Conservation (phyloP, 768 basidiomycete species). For the Porphyrellus cyaneotinctus region DNA sequence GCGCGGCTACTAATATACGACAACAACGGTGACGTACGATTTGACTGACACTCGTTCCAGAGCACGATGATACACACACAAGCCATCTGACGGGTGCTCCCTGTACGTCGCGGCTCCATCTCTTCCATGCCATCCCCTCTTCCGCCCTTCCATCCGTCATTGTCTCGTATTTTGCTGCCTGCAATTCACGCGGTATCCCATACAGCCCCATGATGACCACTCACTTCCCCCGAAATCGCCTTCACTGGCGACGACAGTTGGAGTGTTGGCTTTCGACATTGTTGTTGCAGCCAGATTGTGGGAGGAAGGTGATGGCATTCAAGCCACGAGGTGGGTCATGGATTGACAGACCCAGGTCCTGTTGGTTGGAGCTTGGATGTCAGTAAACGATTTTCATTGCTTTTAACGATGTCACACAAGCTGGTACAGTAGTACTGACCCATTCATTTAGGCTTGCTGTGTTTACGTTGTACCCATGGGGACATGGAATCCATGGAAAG, state of each 20-base stretch:
- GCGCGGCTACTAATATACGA: too few relatives aligned
- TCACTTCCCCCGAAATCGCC: slow-evolving; percentile 67
- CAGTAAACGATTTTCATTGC: neutral
- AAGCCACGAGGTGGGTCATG: slow-evolving; percentile 63
- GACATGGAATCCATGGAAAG: too few relatives aligned
- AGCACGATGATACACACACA: slow-evolving; percentile 61
- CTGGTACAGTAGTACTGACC: too few relatives aligned
- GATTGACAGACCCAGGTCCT: too few relatives aligned
- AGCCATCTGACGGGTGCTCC: slow-evolving; percentile 47
- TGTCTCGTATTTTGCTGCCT: too few relatives aligned
- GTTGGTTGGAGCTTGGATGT: neutral
- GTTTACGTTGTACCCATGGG: too few relatives aligned
- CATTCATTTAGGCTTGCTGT: too few relatives aligned
- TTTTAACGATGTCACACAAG: neutral
- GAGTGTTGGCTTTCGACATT: slow-evolving; percentile 65
- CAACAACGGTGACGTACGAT: too few relatives aligned
- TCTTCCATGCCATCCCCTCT: too few relatives aligned
- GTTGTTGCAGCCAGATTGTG: slow-evolving; percentile 65
- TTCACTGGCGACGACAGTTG: slow-evolving; percentile 49
- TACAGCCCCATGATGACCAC: slow-evolving; percentile 41
- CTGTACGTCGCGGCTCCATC: too few relatives aligned
- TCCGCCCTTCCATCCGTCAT: neutral
- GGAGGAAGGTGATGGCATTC: slow-evolving; percentile 59
- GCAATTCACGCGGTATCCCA: too few relatives aligned
- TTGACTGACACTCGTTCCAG: slow-evolving; percentile 23